phyloP scores from a whole-genome alignment of 2,329 filamentous ascomycete genomes.

The Fusarium staphyleae region DNA sequence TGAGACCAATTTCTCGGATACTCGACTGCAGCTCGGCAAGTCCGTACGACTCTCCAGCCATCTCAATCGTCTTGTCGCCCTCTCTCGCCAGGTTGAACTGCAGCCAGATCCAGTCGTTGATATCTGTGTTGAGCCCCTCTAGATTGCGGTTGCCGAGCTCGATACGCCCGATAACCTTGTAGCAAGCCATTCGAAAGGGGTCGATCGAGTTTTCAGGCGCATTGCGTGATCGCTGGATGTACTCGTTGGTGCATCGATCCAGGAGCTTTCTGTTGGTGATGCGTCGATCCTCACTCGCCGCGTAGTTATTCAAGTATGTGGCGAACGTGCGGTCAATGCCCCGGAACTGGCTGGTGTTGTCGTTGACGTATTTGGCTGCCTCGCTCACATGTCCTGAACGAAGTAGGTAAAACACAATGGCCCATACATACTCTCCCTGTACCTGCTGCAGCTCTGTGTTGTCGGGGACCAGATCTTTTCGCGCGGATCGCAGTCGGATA shows the following conservation, averaged over 20 bases:
- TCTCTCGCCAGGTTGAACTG: slow-evolving; percentile 75
- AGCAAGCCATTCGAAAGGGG: slow-evolving; percentile 95
- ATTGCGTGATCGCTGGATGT: slow-evolving; percentile 82
- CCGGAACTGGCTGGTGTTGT: slow-evolving; percentile 80
- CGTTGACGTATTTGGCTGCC: slow-evolving; percentile 84
- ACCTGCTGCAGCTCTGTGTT: slow-evolving; percentile 81
- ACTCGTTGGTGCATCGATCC: slow-evolving; percentile 88
- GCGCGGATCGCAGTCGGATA: slow-evolving; percentile 78
- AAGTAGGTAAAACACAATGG: slow-evolving; percentile 89
- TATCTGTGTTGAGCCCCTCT: slow-evolving; percentile 67
- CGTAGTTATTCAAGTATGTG: slow-evolving; percentile 86
- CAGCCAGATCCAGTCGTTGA: slow-evolving; percentile 76
- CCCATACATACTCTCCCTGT: slow-evolving; percentile 88
- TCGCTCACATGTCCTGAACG: slow-evolving; percentile 84
- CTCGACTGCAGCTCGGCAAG: slow-evolving; percentile 75
- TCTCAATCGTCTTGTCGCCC: slow-evolving; percentile 67
- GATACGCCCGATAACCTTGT: slow-evolving; percentile 91
- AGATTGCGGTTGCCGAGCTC: slow-evolving; percentile 70
- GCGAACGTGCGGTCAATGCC: slow-evolving; percentile 91
- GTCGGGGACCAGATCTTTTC: slow-evolving; percentile 85
- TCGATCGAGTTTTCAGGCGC: slow-evolving; percentile 88
- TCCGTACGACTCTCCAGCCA: slow-evolving; percentile 71
- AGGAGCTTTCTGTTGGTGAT: slow-evolving; percentile 77
- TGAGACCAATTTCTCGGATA: slow-evolving; percentile 86
- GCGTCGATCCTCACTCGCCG: slow-evolving; percentile 76